Base-by-base conservation (phyloP, 1,284 basidiomycete species). In the Cystobasidium pallidum region DNA sequence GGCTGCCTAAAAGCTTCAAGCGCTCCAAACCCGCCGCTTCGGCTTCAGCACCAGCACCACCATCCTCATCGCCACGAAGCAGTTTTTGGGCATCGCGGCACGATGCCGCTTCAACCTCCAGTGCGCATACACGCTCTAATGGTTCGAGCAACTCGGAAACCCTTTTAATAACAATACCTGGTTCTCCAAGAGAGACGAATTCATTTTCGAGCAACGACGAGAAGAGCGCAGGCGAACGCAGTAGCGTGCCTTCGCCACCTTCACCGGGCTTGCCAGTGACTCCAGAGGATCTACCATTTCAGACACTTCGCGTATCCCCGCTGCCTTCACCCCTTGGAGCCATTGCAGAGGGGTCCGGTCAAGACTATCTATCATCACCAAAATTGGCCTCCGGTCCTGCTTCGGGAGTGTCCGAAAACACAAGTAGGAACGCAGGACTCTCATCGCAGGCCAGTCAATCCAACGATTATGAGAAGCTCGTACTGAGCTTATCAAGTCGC, bases 1-100 rank as follows among this genome's bases (percentile, higher is more conserved):
- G 68, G 68, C 49, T 71, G 17, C 43, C 45, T 10, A 71, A 71
- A 64, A 47, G 59, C 59, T 71, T 71, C 68, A 71, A 71, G 39
- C 68, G 68, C 21, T 63, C 43, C 8, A 54, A 45, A 30, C 43
- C 68, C 6, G 24, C 68, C n/a, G 3, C 17, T 36, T n/a, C 30
- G 30, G 7, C 36, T 13, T 49, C 57, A 39, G 19, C 55, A 21
- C 41, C 34, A 13, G 32, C 30, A 7, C 49, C 64, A 32, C 45
- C 58, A 2, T 47, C 45, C 28, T 55, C 66, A 43, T 67, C 66
- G 41, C 55, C 54, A 28, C 58, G 58, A 24, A 61, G 39, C 21
- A 45, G 58, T 28, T 61, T 41, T 11, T 39, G 39, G 8, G 26
- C 19, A 21, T 61, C 58, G 7, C 58, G 58, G 19, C 39, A 61